Conservation (phyloP, 2,329 filamentous ascomycete genomes). For the Fusarium nurragi region DNA sequence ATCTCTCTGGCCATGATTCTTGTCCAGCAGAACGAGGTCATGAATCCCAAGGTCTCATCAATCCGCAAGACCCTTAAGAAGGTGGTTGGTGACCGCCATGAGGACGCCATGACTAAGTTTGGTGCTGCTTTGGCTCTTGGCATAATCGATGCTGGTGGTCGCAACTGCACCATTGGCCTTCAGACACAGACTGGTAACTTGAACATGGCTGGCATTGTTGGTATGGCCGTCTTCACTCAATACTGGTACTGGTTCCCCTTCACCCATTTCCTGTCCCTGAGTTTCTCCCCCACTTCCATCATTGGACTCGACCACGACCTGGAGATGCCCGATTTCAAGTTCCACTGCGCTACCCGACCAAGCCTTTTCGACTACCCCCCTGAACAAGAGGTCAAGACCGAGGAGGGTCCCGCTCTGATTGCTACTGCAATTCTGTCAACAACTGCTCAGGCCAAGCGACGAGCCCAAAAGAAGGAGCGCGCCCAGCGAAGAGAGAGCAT, state of each 20-base stretch:
- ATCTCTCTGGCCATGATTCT: slow-evolving; percentile 98
- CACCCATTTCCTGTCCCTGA: slow-evolving; percentile 94
- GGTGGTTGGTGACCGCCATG: slow-evolving; percentile 92
- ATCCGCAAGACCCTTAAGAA: slow-evolving; percentile 95
- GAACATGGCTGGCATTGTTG: slow-evolving; percentile 98
- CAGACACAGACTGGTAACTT: slow-evolving; percentile 98
- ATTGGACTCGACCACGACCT: slow-evolving; percentile 95
- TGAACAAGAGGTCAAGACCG: slow-evolving; percentile 92
- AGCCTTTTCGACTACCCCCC: slow-evolving; percentile 98
- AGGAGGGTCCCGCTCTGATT: slow-evolving; percentile 92
- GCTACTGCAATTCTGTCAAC: slow-evolving; percentile 96
- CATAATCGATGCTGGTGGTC: slow-evolving; percentile 96
- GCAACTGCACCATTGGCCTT: slow-evolving; percentile 97
- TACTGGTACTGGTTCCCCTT: slow-evolving; percentile 99
- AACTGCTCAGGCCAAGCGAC: slow-evolving; percentile 94
- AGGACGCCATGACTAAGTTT: slow-evolving; percentile 99
- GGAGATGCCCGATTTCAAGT: slow-evolving; percentile 93
- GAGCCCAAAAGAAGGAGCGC: slow-evolving; percentile 92
- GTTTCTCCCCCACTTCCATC: slow-evolving; percentile 95
- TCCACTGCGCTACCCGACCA: slow-evolving; percentile 92
- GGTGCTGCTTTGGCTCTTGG: slow-evolving; percentile 92
- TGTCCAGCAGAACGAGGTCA: slow-evolving; percentile 98
- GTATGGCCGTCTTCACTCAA: slow-evolving; percentile 97
- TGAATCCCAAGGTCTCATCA: slow-evolving; percentile 94
- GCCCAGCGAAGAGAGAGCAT: slow-evolving; percentile 92